Conservation (phyloP, 805 yeast species). For the Candida namnaoensis region DNA sequence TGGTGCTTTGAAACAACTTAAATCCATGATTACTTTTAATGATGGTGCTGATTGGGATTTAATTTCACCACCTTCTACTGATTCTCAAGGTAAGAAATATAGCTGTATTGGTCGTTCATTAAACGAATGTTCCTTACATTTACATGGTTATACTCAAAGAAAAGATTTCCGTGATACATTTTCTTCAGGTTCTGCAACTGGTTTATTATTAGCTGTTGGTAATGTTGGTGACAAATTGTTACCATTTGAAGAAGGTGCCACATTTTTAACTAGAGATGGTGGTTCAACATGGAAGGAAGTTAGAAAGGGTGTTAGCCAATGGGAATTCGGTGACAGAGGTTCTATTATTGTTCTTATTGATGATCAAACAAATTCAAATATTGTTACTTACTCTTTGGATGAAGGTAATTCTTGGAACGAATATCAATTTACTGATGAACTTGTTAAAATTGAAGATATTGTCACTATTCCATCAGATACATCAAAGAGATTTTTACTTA, state of each 20-base stretch:
- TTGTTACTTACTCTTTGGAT: constrained; percentile 60
- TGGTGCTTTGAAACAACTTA: constrained; percentile 47
- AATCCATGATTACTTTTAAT: constrained; percentile 71
- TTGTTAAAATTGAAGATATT: constrained; percentile 56
- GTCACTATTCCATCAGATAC: constrained; percentile 90
- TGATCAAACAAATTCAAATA: constrained; percentile 46
- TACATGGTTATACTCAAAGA: constrained; percentile 90
- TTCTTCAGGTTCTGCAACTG: constrained; percentile 85
- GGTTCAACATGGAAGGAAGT: constrained; percentile 85
- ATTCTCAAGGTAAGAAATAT: constrained; percentile 51
- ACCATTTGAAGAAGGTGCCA: constrained; percentile 44
- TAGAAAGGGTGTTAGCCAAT: constrained; percentile 63
- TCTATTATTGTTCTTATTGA: constrained; percentile 70
- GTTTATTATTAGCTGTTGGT: constrained; percentile 81
- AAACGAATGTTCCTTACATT: constrained; percentile 65
- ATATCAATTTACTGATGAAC: constrained; percentile 48
- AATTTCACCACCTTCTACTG: constrained; percentile 59
- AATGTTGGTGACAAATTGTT: constrained; percentile 66
- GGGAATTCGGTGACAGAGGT: constrained; percentile 98
- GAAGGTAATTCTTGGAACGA: constrained; percentile 74
- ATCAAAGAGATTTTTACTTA: constrained; percentile 63
- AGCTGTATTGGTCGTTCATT: constrained; percentile 41
- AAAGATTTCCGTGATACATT: constrained; percentile 75
- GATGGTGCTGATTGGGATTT: constrained; percentile 88
- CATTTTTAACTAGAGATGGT: constrained; percentile 79